Evolutionary conservation across 208 protist species (phyloP), one percentile per base, ranked within the genome.

Genomic region (Crithidia fasciculata): DNA sequence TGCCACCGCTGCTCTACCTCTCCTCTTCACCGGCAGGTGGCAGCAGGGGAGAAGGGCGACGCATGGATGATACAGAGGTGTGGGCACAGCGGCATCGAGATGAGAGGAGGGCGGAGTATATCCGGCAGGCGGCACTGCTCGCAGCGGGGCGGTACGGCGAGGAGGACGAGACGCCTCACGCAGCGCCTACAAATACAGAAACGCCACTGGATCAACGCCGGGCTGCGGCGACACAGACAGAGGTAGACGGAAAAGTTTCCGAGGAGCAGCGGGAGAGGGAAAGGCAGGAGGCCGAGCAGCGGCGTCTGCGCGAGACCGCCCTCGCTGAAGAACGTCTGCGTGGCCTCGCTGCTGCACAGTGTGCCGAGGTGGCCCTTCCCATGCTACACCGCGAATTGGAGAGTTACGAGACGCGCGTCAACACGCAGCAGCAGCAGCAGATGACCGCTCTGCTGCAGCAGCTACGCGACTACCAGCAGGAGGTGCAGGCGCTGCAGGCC

Each of bases 351-450:
- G 65, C 64, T 28, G 64, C 65, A 43, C 72, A 66, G 64, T 68
- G 58, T 40, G 72, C 57, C 8, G 74, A 79, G 59, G 67, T 70
- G 19, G 61, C 68, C 2, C 44, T 74, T 12, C 74, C 67, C 6
- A 54, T 73, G 59, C 15, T 79, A 53, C 74, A 79, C 18, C 45
- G 45, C 37, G 74, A 79, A 37, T 49, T 79, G n/a, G 74, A 40
- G 36, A 63, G 37, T 41, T 61, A 72, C 63, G 67, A 59, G 52
- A 58, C 67, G 28, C 74, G 74, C 6, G 40, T 49, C 4, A 47
- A 52, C 0, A 15, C 47, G 12, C 67, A 73, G 44, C 67, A 73
- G 59, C 65, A 76, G 53, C 54, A 49, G 44, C 57, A 54, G 54
- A 13, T 77, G n/a, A 54, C 72, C 10, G 44, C 9, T 0, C 45